These are phyloP conservation scores for Solanum paucissectum DNA, from an alignment of 257 asterid genomes.

Conservation along the genomic window DNA sequence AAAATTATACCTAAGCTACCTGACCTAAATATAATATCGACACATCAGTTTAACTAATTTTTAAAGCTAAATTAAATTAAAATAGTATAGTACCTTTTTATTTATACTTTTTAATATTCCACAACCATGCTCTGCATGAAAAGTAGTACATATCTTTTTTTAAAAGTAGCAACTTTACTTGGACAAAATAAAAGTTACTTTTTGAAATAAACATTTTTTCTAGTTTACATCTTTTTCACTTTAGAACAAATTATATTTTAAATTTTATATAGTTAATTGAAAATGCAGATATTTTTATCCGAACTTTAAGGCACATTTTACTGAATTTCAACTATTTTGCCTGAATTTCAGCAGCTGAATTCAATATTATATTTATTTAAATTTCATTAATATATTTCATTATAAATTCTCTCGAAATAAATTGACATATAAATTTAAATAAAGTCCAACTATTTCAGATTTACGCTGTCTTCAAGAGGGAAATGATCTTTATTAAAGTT, in stretches of 20 bases:
- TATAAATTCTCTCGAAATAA: not conserved
- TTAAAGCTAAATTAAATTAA: no score
- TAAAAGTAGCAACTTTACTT: not conserved
- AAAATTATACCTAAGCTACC: no score
- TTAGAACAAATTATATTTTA: not conserved
- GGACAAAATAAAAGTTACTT: not conserved
- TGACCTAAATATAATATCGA: no score
- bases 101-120: not conserved
- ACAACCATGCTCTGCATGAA: not conserved
- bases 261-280: not conserved
- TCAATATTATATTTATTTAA: no score
- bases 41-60: rapidly evolving
- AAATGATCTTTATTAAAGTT: no score
- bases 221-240: not conserved
- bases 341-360: not conserved
- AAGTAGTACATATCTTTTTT: not conserved
- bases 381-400: not conserved
- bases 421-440: not conserved
- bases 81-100: not conserved
- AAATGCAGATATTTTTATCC: not conserved
- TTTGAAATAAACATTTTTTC: not conserved
- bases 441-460: no score
- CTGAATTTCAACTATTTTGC: not conserved
- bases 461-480: no score
- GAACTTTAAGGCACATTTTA: not conserved